Base-by-base conservation (phyloP, 495 filamentous ascomycete genomes). In the Clohesyomyces aquaticus region DNA sequence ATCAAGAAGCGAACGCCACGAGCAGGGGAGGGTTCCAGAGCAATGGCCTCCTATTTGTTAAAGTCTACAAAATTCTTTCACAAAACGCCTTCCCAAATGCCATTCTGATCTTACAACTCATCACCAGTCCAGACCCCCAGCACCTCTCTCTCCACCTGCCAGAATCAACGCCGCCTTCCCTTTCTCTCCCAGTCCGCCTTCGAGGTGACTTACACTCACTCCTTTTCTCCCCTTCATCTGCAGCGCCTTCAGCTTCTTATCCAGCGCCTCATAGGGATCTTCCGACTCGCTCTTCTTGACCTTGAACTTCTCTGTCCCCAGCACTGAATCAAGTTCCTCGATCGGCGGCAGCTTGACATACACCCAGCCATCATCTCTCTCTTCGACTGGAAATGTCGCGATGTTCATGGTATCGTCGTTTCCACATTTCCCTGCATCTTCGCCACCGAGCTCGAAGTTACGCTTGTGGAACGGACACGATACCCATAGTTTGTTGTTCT, bases 401-500 rank as follows among this genome's bases (percentile, higher is more conserved):
- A 98, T 91, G 59, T 87, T 93, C 55, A 96, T 78, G 14, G 76
- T 78, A 27, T 83, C 80, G 73, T 96, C 93, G 67, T 89, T 96
- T 3, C 80, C 83, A 76, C 93, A 96, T 16, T 79, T 77, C 0
- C 93, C 93, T 0, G 83, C 82, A 61, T 86, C 77, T 59, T 81
- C 78, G 46, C 88, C 88, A 43, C 81, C 81, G 19, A 97, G 85
- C 63, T 89, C 85, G 72, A 88, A 98, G 76, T 96, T 96, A 58
- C 89, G 86, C 78, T 98, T 98, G 79, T 98, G 93, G 74, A 88
- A 86, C 1, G 93, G 93, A 74, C 93, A 98, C 1, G 87, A 90
- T 2, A 98, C 86, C 87, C 88, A 96, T 27, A 91, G 88, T 49
- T 88, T 85, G 46, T 77, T 74, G 59, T 77, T 69, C 32, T 72